Conservation (phyloP, 352 stramenopile species). For the Globisporangium canariense region DNA sequence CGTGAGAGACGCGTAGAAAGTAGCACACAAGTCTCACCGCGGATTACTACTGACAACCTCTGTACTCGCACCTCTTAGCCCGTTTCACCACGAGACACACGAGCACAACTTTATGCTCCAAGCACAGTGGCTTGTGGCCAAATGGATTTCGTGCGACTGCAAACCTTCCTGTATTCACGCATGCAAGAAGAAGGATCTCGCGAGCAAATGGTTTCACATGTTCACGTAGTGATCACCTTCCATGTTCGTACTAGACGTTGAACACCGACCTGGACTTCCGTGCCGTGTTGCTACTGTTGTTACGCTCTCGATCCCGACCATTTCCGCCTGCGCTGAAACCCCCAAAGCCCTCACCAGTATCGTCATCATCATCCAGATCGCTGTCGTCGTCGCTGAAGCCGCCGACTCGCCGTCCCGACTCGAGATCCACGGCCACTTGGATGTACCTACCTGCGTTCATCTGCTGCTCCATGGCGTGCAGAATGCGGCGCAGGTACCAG, state of each 20-base stretch:
- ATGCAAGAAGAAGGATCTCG: too few species aligned
- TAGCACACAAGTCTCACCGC: too few species aligned
- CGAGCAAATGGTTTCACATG: too few species aligned
- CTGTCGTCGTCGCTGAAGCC: constrained; percentile 33
- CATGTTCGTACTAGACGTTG: constrained; percentile 19
- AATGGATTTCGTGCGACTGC: too few species aligned
- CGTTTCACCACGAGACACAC: too few species aligned
- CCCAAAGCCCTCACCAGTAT: neutral
- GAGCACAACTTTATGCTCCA: too few species aligned
- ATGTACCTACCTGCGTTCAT: constrained; percentile 48
- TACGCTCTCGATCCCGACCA: neutral
- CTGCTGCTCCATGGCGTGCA: constrained; percentile 39
- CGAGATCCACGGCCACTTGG: constrained; percentile 45
- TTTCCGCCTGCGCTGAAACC: neutral
- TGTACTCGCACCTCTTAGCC: too few species aligned
- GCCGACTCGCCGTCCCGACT: constrained; percentile 28
- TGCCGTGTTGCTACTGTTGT: constrained; percentile 2
- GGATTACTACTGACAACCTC: too few species aligned
- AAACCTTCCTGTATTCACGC: too few species aligned
- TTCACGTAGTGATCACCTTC: too few species aligned
- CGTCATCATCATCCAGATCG: constrained; percentile 25
- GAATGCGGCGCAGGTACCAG: constrained; percentile 29
- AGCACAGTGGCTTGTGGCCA: too few species aligned
- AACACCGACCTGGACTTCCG: constrained; percentile 38
- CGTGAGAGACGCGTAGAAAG: too few species aligned